Evolutionary conservation across 306 rosid genomes (phyloP).

Genomic region (Malus orientalis): DNA sequence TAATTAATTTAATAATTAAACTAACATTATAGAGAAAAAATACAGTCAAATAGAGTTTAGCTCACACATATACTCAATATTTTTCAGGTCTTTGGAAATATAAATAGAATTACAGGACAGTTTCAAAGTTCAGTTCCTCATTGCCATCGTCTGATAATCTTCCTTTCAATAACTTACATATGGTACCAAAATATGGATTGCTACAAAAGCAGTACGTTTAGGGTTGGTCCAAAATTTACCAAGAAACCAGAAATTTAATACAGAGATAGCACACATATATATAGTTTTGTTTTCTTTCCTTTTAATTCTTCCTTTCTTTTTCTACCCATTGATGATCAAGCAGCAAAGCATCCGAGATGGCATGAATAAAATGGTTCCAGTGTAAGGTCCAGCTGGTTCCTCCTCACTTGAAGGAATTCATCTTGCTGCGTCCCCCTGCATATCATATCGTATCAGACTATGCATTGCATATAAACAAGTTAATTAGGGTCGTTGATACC

Average conservation of each 20-base stretch:
- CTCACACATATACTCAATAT: neutral
- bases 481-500: neutral
- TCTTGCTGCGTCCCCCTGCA: constrained; percentile 41
- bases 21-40: neutral
- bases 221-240: neutral
- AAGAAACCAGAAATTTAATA: neutral
- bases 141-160: neutral
- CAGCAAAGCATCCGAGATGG: constrained; percentile 46
- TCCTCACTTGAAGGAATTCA: constrained; percentile 32
- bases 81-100: neutral
- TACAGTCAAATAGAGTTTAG: neutral
- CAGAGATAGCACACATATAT: neutral
- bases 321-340: constrained; percentile 5
- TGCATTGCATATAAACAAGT: neutral
- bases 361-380: constrained; percentile 57
- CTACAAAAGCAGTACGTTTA: neutral
- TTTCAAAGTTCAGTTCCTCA: neutral
- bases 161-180: neutral
- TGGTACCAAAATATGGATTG: neutral
- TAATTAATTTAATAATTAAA: too few relatives aligned
- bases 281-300: neutral
- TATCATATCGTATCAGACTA: neutral
- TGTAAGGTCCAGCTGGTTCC: constrained; percentile 66
- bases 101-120: neutral
- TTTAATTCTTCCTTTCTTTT: neutral